Evolutionary conservation across 768 basidiomycete genomes (phyloP).

Genomic region (Suillus occidentalis): DNA sequence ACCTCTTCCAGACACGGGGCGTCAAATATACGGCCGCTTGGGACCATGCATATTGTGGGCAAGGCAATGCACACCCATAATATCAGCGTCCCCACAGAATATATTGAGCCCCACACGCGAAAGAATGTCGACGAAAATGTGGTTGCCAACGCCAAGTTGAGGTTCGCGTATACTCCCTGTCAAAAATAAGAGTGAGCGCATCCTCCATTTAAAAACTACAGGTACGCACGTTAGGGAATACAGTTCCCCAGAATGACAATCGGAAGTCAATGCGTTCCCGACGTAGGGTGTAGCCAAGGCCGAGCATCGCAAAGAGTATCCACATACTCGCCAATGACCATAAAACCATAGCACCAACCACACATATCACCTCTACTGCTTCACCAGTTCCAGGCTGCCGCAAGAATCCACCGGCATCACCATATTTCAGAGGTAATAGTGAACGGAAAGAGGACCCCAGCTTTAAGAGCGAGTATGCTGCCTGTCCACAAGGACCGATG

Average conservation of each 20-base stretch:
- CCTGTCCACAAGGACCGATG: slow-evolving; percentile 71
- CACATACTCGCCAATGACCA: slow-evolving; percentile 69
- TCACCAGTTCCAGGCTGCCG: slow-evolving; percentile 34
- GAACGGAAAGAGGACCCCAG: slow-evolving; percentile 50
- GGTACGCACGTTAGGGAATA: slow-evolving; percentile 65
- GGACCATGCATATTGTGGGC: slow-evolving; percentile 39
- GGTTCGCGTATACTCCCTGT: slow-evolving; percentile 66
- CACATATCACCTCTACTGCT: slow-evolving; percentile 45
- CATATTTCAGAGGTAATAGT: slow-evolving; percentile 36
- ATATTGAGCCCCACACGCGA: slow-evolving; percentile 56
- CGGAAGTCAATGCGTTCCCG: slow-evolving; percentile 48
- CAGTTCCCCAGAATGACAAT: slow-evolving; percentile 63
- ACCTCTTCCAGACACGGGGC: slow-evolving; percentile 40
- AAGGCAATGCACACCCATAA: slow-evolving; percentile 52
- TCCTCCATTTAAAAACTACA: not conserved
- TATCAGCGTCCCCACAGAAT: slow-evolving; percentile 48
- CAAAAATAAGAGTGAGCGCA: not conserved
- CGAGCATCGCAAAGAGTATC: slow-evolving; percentile 56
- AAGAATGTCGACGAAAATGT: slow-evolving; percentile 56
- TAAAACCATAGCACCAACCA: slow-evolving; percentile 49
- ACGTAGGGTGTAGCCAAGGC: slow-evolving; percentile 43
- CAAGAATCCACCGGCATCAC: slow-evolving; percentile 37
- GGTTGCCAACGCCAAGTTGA: slow-evolving; percentile 52
- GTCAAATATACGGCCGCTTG: slow-evolving; percentile 42
- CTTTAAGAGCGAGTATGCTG: slow-evolving; percentile 55